Conservation (phyloP, 2,329 filamentous ascomycete genomes). For the Trichoderma sp. region DNA sequence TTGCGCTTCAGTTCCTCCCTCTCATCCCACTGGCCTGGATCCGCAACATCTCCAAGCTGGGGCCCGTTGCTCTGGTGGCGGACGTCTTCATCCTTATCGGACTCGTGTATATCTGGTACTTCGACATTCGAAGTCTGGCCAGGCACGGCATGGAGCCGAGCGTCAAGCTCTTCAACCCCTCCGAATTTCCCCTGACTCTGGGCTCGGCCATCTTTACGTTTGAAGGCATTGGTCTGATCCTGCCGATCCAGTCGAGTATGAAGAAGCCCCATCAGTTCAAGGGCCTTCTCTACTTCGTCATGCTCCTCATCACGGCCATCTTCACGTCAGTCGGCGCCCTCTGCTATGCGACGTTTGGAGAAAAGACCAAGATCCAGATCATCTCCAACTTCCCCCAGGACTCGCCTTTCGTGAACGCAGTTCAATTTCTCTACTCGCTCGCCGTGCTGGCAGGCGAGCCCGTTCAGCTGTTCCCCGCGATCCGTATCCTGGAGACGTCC, state of each 20-base stretch:
- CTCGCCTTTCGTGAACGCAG: slow-evolving; percentile 71
- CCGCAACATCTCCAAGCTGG: slow-evolving; percentile 74
- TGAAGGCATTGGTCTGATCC: slow-evolving; percentile 74
- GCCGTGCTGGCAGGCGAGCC: slow-evolving; percentile 74
- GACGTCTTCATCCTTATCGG: slow-evolving; percentile 73
- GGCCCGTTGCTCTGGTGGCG: slow-evolving; percentile 67
- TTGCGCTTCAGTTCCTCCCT: slow-evolving; percentile 65
- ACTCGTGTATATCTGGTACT: slow-evolving; percentile 73
- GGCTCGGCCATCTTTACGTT: slow-evolving; percentile 78
- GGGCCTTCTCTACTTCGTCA: slow-evolving; percentile 66
- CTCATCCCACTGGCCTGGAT: slow-evolving; percentile 70
- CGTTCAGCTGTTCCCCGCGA: slow-evolving; percentile 73
- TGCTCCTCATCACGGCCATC: slow-evolving; percentile 72
- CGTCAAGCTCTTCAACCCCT: slow-evolving; percentile 70
- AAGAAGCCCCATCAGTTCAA: slow-evolving; percentile 68
- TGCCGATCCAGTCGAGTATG: slow-evolving; percentile 78
- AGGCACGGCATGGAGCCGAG: slow-evolving; percentile 59
- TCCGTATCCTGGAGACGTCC: slow-evolving; percentile 69
- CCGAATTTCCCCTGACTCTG: slow-evolving; percentile 69
- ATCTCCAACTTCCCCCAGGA: slow-evolving; percentile 75
- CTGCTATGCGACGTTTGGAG: slow-evolving; percentile 74
- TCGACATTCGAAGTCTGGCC: slow-evolving; percentile 62
- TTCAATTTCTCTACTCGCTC: slow-evolving; percentile 73
- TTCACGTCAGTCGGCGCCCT: slow-evolving; percentile 73
- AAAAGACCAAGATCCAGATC: slow-evolving; percentile 69